A percentile compares a stretch with the other conserved stretches of the same genome.
These are phyloP conservation scores for Vitrella brassicaformis DNA, from an alignment of 73 alveolate genomes.

Conservation along the genomic window DNA sequence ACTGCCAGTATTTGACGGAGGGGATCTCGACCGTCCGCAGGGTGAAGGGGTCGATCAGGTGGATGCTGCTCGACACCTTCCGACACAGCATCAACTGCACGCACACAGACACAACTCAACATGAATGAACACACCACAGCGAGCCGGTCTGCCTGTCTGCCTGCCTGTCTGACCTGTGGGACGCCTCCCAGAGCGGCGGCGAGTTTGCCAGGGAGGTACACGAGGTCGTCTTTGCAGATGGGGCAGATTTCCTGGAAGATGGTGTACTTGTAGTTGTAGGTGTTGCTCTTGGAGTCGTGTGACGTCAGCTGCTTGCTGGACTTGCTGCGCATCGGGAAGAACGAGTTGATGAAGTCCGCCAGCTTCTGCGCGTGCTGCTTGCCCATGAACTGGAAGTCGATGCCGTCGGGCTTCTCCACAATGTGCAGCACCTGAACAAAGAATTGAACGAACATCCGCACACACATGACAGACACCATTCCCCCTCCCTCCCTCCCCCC, in stretches of 20 bases:
- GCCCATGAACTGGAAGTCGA: conserved; percentile 81
- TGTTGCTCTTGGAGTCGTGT: conserved; percentile 77
- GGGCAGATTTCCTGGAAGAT: conserved; percentile 84
- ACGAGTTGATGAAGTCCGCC: conserved; percentile 67
- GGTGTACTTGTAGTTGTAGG: conserved; percentile 71
- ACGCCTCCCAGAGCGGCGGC: conserved; percentile 79
- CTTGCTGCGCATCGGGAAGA: conserved; percentile 66
- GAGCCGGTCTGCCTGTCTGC: no score
- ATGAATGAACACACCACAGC: no score
- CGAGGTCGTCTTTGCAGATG: conserved; percentile 89
- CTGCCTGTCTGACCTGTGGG: neutral
- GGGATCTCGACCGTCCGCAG: conserved; percentile 74
- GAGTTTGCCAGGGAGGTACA: conserved; percentile 66
- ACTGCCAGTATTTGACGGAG: conserved; percentile 73
- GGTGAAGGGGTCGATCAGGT: conserved; percentile 78
- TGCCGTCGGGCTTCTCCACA: conserved; percentile 88
- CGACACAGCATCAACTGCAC: conserved; percentile 58
- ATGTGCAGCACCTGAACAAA: conserved; percentile 56
- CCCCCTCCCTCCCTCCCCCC: neutral
- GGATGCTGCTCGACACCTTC: conserved; percentile 74
- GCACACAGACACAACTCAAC: neutral
- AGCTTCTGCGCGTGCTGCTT: conserved; percentile 79
- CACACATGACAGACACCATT: neutral
- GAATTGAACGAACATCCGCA: neutral
- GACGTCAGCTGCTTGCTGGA: conserved; percentile 77